Evolutionary conservation across 106 monocot species (phyloP).

Genomic region (Dioscorea dumetorum): DNA sequence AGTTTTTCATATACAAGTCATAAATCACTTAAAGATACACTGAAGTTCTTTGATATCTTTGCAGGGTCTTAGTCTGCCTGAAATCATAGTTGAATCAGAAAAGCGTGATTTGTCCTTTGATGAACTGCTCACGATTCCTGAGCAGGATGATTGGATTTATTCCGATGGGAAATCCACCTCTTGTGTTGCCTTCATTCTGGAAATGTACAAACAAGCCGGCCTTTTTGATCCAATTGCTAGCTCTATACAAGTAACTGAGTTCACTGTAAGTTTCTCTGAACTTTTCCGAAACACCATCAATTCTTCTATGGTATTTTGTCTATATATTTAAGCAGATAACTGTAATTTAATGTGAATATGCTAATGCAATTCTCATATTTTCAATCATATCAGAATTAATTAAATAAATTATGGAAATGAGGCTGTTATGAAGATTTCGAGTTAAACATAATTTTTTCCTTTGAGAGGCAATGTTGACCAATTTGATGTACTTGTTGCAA

Average conservation of each 20-base stretch:
- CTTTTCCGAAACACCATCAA: not conserved
- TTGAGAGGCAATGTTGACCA: no score
- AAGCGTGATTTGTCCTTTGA: slow-evolving; percentile 68
- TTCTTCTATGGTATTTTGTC: no score
- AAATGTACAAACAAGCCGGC: slow-evolving; percentile 93
- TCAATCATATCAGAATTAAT: no score
- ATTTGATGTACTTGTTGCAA: no score
- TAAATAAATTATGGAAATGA: no score
- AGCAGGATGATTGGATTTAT: slow-evolving; percentile 87
- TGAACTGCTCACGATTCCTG: slow-evolving; percentile 77
- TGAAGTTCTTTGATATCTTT: not conserved
- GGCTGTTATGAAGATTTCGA: no score
- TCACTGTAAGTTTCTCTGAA: slow-evolving; percentile 61
- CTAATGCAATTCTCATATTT: no score
- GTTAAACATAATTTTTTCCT: no score
- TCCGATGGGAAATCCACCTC: slow-evolving; percentile 82
- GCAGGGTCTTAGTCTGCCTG: slow-evolving; percentile 73
- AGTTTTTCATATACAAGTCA: no score
- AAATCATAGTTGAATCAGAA: slow-evolving; percentile 83
- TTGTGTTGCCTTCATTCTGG: slow-evolving; percentile 84
- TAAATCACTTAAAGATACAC: no score
- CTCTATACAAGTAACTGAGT: slow-evolving; percentile 87
- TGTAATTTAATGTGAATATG: no score
- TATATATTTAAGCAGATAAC: no score
- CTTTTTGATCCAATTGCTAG: slow-evolving; percentile 61